Base-by-base conservation (phyloP, 176 grass and related monocot genomes). In the Phyllostachys edulis region DNA sequence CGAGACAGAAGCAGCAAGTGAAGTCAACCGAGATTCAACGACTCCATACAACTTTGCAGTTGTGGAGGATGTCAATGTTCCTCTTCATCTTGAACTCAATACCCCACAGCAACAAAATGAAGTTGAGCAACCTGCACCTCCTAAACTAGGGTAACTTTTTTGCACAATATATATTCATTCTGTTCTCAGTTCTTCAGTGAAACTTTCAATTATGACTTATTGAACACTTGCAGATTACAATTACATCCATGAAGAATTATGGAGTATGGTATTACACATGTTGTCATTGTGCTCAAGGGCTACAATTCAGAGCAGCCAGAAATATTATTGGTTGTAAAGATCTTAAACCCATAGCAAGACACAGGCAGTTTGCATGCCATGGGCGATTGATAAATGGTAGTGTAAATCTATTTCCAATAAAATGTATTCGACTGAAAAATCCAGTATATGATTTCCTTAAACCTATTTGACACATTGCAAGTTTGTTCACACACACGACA, bases 131-230 rank as follows among this genome's bases (percentile, higher is more conserved):
- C 52, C 79, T 39, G 39, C 60, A 34, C 37, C 76, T 62, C 94
- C 92, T 83, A 94, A 79, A 76, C 78, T 97, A 88, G 92, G 90
- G 94, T 97, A 97, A 90, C 3, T 47, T 75, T 74, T 89, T n/a
- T 66, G 50, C 63, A 34, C 65, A 64, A 1, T 27, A 64, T 36
- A 17, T 69, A 83, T 62, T 80, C 38, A 45, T 27, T 72, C 9
- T 82, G 8, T 64, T 86, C 74, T 64, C 38, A 59, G 0, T 74
- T 72, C 24, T 54, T 62, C 61, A 69, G 14, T 79, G n/a, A 69
- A 32, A 46, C 29, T 15, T 34, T 57, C 34, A 80, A 21, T 61
- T 42, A 62, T 78, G 20, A 63, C 61, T 67, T 32, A 52, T 24
- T 52, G 21, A 82, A 86, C 38, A 63, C 24, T 84, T 87, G 85